Evolutionary conservation across 2,329 filamentous ascomycete genomes (phyloP), one percentile per base, ranked within the genome.

Genomic region (Pezicula neosporulosa): DNA sequence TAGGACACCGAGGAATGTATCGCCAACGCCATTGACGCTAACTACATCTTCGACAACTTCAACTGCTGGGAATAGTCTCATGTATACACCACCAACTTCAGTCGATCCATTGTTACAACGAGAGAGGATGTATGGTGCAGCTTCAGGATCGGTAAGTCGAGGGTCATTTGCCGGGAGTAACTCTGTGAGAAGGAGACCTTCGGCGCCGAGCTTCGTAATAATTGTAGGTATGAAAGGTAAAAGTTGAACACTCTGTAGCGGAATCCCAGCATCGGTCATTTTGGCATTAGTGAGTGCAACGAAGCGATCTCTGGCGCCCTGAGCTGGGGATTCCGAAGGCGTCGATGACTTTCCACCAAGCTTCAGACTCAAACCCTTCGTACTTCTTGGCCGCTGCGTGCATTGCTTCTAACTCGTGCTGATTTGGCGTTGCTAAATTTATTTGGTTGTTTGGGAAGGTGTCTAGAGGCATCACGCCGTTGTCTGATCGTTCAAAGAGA

Each of bases 1-100:
- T 50, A 97, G 61, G 13, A 91, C 87, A 0, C 93, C 94, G 8
- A 95, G 75, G 67, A 97, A 92, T 0, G 94, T 97, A 70, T 99
- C 94, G 0, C 94, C 94, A 2, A 90, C 91, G 0, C 93, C 94
- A 66, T 97, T 97, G 9, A 97, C 93, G 44, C 90, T 96, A 1
- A 93, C 83, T 1, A 96, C 77, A 24, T 94, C 83, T 18, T 79
- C 71, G 0, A 96, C 77, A 15, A 74, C 71, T 65, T 88, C 83
- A 1, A 80, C 81, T 0, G 87, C 76, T 0, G 88, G 82, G 43
- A 63, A 72, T 0, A 86, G 66, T 6, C 83, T 71, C 85, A 97
- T 91, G 64, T 97, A 97, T 3, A 97, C 77, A 0, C 92, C 93
- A 0, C 91, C 84, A 0, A 86, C 74, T 7, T 74, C 68, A 1